Conservation (phyloP, 129 eudicot genomes). For the Flaveria brownii region DNA sequence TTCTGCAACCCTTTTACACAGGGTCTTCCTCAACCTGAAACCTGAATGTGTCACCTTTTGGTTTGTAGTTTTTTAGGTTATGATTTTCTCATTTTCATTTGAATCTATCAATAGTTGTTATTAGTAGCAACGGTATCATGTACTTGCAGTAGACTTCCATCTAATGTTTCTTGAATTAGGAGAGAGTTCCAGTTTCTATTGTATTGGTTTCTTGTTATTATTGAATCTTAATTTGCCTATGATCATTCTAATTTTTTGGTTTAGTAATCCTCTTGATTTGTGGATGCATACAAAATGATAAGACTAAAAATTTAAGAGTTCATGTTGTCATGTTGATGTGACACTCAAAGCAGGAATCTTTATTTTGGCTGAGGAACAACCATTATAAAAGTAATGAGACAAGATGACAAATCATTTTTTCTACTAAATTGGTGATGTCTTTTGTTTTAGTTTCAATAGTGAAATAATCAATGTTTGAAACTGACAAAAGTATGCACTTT, state of each 20-base stretch:
- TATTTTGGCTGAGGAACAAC: conserved; percentile 17
- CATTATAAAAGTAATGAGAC: conserved; percentile 14
- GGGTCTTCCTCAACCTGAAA: conserved; percentile 29
- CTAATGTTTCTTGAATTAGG: conserved; percentile 30
- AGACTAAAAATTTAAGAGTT: neutral
- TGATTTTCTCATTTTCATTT: conserved; percentile 36
- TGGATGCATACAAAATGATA: conserved; percentile 4
- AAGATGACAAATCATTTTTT: conserved; percentile 23
- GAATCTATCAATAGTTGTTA: conserved; percentile 34
- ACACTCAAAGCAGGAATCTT: conserved; percentile 18
- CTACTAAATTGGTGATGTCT: conserved; percentile 19
- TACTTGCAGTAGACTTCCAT: conserved; percentile 32
- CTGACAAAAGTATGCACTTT: conserved; percentile 30
- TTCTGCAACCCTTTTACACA: conserved; percentile 22
- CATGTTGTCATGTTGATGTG: neutral
- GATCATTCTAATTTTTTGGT: conserved; percentile 10
- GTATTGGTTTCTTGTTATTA: conserved; percentile 20
- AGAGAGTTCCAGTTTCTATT: conserved; percentile 16
- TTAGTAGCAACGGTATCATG: conserved; percentile 34
- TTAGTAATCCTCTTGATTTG: neutral
- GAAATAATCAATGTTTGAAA: conserved; percentile 31
- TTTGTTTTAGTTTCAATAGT: conserved; percentile 26
- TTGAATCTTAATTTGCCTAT: neutral
- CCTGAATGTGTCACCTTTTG: conserved; percentile 28
- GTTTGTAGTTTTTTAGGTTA: conserved; percentile 34